Percentiles rank a stretch among this genome's conserved stretches.
Evolutionary conservation across 495 filamentous ascomycete genomes (phyloP).

Genomic region (Penicillium diatomitis): DNA sequence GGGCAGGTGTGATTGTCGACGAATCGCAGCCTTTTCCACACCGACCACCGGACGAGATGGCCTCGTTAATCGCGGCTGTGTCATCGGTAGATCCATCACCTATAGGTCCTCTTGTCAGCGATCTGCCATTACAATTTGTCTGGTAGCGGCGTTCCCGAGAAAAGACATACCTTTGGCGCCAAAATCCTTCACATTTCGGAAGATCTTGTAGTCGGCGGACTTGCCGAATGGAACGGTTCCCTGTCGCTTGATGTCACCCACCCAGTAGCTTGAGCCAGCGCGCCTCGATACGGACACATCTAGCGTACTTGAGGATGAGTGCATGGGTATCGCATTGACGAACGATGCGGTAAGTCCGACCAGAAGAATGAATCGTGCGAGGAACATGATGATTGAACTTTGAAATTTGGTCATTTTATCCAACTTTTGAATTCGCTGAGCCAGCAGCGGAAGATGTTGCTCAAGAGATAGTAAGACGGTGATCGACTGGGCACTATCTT

Average conservation of each 20-base stretch:
- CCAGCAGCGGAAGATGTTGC: conserved; percentile 23
- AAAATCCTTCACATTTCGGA: conserved; percentile 81
- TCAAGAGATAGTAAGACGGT: no score
- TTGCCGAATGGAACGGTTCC: conserved; percentile 57
- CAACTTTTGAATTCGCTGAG: conserved; percentile 18
- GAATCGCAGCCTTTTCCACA: conserved; percentile 76
- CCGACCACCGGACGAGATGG: conserved; percentile 66
- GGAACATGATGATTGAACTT: conserved; percentile 21
- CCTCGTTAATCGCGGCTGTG: conserved; percentile 79
- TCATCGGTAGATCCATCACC: conserved; percentile 78
- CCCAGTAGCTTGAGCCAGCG: conserved; percentile 54
- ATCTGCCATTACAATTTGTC: neutral
- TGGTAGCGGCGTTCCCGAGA: neutral
- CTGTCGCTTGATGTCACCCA: conserved; percentile 60
- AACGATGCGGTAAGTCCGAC: conserved; percentile 28
- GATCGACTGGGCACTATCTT: neutral
- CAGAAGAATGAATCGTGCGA: conserved; percentile 31
- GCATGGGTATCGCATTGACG: conserved; percentile 34
- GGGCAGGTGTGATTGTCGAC: conserved; percentile 62
- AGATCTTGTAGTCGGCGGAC: conserved; percentile 57
- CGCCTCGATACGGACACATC: conserved; percentile 8
- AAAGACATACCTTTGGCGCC: conserved; percentile 51
- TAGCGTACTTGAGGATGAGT: conserved; percentile 9
- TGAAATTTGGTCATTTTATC: conserved; percentile 21
- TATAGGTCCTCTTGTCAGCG: conserved; percentile 1